Base-by-base conservation (phyloP, 2,329 filamentous ascomycete genomes). In the Tricladium varicosporioides region DNA sequence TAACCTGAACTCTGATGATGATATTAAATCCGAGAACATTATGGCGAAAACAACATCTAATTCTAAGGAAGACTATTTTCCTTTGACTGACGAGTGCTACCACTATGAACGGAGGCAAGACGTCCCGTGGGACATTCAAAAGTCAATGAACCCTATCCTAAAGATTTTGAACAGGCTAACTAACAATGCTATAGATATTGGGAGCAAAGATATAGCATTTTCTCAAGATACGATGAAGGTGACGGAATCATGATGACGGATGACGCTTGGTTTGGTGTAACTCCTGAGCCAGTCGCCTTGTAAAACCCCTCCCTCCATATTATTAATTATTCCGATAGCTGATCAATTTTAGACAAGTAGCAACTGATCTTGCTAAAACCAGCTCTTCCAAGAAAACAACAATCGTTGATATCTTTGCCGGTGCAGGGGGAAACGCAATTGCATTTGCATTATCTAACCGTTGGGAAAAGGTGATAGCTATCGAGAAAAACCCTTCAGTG, bases 201-300 rank as follows among this genome's bases (percentile, higher is more conserved):
- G 84, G 80, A 87, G 14, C 92, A 97, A 69, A 84, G 94, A 58
- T 87, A 94, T 72, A 87, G 86, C 52, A 89, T 99, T 63, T 99
- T 96, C 74, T 87, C 87, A 14, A 82, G 81, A 65, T 99, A 97
- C 70, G 88, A 97, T 70, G 82, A 92, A 57, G 93, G 91, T 54
- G 82, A 92, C 57, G 93, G 92, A 54, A 82, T 99, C 63, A 88
- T 86, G 78, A 85, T 99, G 80, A 99, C 95, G 0, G 87, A 96
- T 71, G 88, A 93, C 74, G 89, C 92, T 53, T 99, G 94, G 94
- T 99, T 94, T 71, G 94, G 92, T 54, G 92, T 97, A 7, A 99
- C 95, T 0, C 92, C 94, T 13, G 93, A 99, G 72, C 89, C 90
- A 4, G 84, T 99, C 27, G 94, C 94, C 59, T 85, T 81, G 90